Base-by-base conservation (phyloP, 2,329 filamentous ascomycete genomes). In the Coleophoma crateriformis region DNA sequence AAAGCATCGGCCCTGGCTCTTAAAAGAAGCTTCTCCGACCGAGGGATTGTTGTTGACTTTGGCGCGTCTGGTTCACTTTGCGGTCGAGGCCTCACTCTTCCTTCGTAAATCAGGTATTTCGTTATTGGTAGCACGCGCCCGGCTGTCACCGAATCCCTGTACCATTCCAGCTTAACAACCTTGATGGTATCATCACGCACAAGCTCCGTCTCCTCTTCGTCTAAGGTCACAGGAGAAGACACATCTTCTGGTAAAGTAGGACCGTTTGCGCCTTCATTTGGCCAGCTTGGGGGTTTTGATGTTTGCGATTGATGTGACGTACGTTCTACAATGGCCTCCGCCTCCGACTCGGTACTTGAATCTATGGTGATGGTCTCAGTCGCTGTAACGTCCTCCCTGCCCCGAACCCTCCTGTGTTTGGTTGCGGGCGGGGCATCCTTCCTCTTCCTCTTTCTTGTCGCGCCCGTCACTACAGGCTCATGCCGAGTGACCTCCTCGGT, bases 111-210 rank as follows among this genome's bases (percentile, higher is more conserved):
- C 1, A 80, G 46, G 54, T 82, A 85, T 0, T 68, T 62, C 2
- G 73, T 64, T 6, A 76, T 50, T 0, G 79, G 76, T 0, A 84
- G 64, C 1, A 79, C 54, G 14, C 55, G 53, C 1, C 69, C 71
- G 22, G 67, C 62, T 14, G 68, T 64, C 20, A 82, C 51, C 3
- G 75, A 82, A 35, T 82, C 75, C 4, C 67, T 71, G 22, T 84
- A 72, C 82, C 82, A 86, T 2, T 70, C 62, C 0, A 85, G 64
- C 53, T 73, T 79, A n/a, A 84, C 71, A 1, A 86, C 79, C 51
- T 72, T 75, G 44, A 82, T 58, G 2, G 59, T 66, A 27, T 61
- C 51, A 13, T 37, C 46, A 17, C 33, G n/a, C 34, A 53, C 34
- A 15, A 35, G 14, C 17, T 43, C 27, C 8, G 22, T 17, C 13